phyloP scores from a whole-genome alignment of 805 yeast species.

The Yamadazyma endophytica region DNA sequence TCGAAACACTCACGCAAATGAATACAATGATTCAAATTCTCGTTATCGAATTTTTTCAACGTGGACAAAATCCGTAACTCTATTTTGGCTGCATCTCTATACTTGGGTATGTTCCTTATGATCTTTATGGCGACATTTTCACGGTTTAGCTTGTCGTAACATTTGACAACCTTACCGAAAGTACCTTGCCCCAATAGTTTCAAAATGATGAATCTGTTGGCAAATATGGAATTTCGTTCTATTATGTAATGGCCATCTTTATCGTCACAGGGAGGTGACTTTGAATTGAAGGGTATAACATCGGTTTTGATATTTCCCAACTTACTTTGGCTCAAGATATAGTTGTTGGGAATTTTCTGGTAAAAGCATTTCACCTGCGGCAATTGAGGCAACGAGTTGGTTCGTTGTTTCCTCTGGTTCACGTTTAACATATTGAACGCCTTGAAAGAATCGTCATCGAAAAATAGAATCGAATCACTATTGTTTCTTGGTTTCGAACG shows the following conservation, averaged over 20 bases:
- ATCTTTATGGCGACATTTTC: constrained; percentile 84
- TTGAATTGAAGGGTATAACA: constrained; percentile 32
- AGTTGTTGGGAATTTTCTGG: constrained; percentile 33
- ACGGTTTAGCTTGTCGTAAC: constrained; percentile 61
- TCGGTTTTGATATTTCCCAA: constrained; percentile 37
- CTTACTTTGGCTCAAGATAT: constrained; percentile 29
- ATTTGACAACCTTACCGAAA: constrained; percentile 84
- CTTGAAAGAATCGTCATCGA: constrained; percentile 35
- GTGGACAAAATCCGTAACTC: constrained; percentile 82
- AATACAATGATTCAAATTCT: constrained; percentile 70
- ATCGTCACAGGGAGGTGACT: constrained; percentile 49
- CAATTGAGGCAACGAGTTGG: constrained; percentile 41
- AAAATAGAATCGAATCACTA: constrained; percentile 31
- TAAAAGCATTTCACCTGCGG: constrained; percentile 43
- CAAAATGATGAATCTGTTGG: constrained; percentile 69
- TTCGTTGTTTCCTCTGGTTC: constrained; percentile 34
- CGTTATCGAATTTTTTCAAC: constrained; percentile 65
- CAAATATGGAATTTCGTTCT: constrained; percentile 54
- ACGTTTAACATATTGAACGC: constrained; percentile 43
- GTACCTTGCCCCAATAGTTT: constrained; percentile 86
- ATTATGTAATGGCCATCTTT: constrained; percentile 74
- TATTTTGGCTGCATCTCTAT: constrained; percentile 91
- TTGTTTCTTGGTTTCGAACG: constrained; percentile 22
- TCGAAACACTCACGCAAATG: constrained; percentile 88
- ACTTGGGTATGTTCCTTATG: constrained; percentile 87